Evolutionary conservation across 73 alveolate genomes (phyloP), one percentile per base, ranked within the genome.

Genomic region (Effrenium voratum): DNA sequence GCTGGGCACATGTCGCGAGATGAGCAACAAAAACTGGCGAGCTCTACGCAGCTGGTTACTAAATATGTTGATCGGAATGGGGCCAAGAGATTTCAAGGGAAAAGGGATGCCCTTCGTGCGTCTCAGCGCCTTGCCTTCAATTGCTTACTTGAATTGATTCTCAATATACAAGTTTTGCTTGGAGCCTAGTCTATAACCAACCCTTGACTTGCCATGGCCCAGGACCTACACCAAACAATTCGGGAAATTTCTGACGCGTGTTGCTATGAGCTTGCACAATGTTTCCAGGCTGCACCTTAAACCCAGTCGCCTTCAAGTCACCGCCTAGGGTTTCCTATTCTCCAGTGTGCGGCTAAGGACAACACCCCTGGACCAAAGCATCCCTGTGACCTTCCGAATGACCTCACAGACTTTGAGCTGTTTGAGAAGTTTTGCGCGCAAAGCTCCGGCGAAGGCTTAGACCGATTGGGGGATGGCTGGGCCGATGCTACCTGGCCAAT

Each of bases 1-100:
- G 93, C 93, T 3, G 93, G 93, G 6, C 40, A 15, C 66, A 85
- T 85, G 93, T 38, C 81, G 30, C 16, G 60, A 26, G 81, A 3
- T 28, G 81, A 85, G 44, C 52, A 55, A 44, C 1, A 30, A 4
- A 13, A 13, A 4, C 57, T 45, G 2, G 32, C 81, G 8, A 44
- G 57, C 34, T 32, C 52, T 45, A 44, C 68, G 10, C n/a, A 12
- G 22, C 13, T 22, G 46, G 85, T 75, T 1, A 28, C 59, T 36
- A 57, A 40, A 12, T 85, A 57, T 13, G 30, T 38, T 12, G 93
- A 85, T 32, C 32, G 38, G 15, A 22, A 43, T 26, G 93, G 93
- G 8, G 43, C 6, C n/a, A 38, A 36, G 34, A 55, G 93, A 28
- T 60, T 57, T 36, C 40, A 32, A 2, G 93, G 81, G 3, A 57